Evolutionary conservation across 2,329 filamentous ascomycete genomes (phyloP), one percentile per base, ranked within the genome.

Genomic region (Sporothrix brasiliensis): DNA sequence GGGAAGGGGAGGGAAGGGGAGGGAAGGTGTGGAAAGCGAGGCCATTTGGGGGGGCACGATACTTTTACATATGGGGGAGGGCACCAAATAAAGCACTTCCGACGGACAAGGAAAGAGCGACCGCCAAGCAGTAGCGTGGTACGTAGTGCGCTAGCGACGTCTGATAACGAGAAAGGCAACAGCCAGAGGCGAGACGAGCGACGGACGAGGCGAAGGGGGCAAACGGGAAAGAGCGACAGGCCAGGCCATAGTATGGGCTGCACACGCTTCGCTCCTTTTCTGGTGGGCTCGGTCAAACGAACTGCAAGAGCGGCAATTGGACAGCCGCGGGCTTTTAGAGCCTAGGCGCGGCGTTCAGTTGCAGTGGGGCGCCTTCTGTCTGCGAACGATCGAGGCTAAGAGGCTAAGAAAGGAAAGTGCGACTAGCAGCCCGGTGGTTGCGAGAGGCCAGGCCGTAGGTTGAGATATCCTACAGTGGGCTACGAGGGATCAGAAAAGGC

Each of bases 231-330:
- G 41, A 44, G 14, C 13, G 47, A 19, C 5, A 21, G 49, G 47
- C 47, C 27, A 39, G 24, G 19, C 44, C 44, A 13, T 11, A 19
- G 10, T 7, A 14, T 16, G 41, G 41, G 53, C 65, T 27, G 19
- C 44, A 65, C 47, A 67, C 63, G 30, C 65, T 67, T 44, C 65
- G 34, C 54, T 69, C 67, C 56, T n/a, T 52, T 69, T 67, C 65
- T 69, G 67, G 50, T 50, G 9, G 9, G 21, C 30, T 69, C 69
- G 71, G 72, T 72, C 72, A 72, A 70, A 66, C 61, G 68, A 72
- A 72, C 71, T 73, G 60, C 68, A 54, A 49, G 60, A 21, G 49
- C 71, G 68, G 67, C 72, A 72, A 73, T 73, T 73, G 72, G 71
- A 60, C 66, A 58, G 58, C 60, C 60, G 63, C 44, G 65, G 65